A percentile compares a stretch with the other conserved stretches of the same genome.
phyloP scores from a whole-genome alignment of 352 stramenopile species.

The Phytophthora crassamura region DNA sequence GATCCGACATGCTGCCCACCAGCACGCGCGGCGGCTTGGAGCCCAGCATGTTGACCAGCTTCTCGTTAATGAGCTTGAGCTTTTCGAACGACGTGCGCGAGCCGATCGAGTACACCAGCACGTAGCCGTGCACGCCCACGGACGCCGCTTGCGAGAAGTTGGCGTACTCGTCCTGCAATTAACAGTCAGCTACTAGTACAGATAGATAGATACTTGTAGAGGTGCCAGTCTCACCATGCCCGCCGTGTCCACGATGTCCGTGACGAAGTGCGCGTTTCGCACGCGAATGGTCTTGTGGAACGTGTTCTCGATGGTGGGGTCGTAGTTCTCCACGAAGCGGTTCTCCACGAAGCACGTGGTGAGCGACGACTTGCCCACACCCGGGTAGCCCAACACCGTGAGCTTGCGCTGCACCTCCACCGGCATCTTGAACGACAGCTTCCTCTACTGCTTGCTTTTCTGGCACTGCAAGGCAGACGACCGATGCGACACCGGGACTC shows the following conservation, averaged over 20 bases:
- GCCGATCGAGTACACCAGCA: conserved; percentile 95
- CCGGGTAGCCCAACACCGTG: conserved; percentile 94
- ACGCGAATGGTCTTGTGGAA: conserved; percentile 97
- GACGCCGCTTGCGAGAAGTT: conserved; percentile 96
- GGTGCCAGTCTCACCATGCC: conserved; percentile 80
- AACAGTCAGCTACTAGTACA: background rate
- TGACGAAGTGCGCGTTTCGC: conserved; percentile 96
- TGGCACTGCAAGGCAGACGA: conserved; percentile 19
- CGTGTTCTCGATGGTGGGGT: conserved; percentile 97
- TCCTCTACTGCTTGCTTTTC: conserved; percentile 24
- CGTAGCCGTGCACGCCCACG: conserved; percentile 95
- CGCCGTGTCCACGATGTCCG: conserved; percentile 97
- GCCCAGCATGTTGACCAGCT: conserved; percentile 94
- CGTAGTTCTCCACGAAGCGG: conserved; percentile 93
- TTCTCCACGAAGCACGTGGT: conserved; percentile 96
- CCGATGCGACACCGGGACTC: conserved; percentile 25
- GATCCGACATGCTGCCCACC: conserved; percentile 95
- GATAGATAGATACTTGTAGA: background rate
- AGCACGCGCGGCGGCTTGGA: conserved; percentile 94
- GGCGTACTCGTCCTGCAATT: conserved; percentile 93
- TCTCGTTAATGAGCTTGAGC: conserved; percentile 95
- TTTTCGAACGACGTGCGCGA: conserved; percentile 95
- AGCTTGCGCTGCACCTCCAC: conserved; percentile 96
- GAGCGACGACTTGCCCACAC: conserved; percentile 95
- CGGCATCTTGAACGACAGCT: conserved; percentile 52